A percentile compares a stretch with the other conserved stretches of the same genome.
phyloP scores from a whole-genome alignment of 2,329 filamentous ascomycete genomes.

The Pseudogymnoascus sp. region DNA sequence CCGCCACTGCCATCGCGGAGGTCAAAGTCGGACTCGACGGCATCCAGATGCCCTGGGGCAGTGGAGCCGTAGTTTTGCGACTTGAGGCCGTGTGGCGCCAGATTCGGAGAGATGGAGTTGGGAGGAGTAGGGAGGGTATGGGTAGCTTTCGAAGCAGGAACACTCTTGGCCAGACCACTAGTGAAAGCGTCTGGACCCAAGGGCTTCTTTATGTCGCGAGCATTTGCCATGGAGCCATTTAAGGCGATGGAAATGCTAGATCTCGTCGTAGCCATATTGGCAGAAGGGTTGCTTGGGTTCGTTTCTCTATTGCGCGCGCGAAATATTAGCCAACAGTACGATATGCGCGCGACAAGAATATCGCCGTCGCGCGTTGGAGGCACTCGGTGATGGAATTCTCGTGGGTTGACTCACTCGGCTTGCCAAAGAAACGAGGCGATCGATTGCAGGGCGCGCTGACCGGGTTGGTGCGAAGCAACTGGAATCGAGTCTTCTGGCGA shows the following conservation, averaged over 20 bases:
- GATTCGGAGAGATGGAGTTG: constrained; percentile 84
- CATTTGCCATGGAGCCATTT: constrained; percentile 14
- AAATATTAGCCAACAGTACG: neutral
- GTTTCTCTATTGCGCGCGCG: constrained; percentile 28
- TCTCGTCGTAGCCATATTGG: constrained; percentile 56
- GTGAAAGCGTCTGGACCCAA: constrained; percentile 60
- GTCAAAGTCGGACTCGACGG: constrained; percentile 80
- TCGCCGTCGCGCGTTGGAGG: neutral
- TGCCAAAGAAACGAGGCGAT: constrained; percentile 9
- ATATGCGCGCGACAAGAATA: neutral
- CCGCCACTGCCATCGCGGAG: constrained; percentile 59
- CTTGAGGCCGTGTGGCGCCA: constrained; percentile 74
- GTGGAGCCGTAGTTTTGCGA: constrained; percentile 36
- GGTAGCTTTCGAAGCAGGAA: constrained; percentile 45
- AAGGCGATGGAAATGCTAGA: constrained; percentile 29
- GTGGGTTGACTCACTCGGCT: constrained; percentile 7
- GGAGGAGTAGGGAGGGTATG: constrained; percentile 78
- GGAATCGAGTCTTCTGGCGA: constrained; percentile 24
- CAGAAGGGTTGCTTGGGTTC: constrained; percentile 17
- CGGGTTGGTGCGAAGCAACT: constrained; percentile 51
- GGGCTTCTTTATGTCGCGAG: constrained; percentile 56
- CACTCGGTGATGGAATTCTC: neutral
- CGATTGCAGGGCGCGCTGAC: constrained; percentile 46
- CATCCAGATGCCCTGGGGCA: constrained; percentile 37
- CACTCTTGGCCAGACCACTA: constrained; percentile 61